Evolutionary conservation across 1,284 basidiomycete species (phyloP).

Genomic region (Anthracocystis panici-leucophaei): DNA sequence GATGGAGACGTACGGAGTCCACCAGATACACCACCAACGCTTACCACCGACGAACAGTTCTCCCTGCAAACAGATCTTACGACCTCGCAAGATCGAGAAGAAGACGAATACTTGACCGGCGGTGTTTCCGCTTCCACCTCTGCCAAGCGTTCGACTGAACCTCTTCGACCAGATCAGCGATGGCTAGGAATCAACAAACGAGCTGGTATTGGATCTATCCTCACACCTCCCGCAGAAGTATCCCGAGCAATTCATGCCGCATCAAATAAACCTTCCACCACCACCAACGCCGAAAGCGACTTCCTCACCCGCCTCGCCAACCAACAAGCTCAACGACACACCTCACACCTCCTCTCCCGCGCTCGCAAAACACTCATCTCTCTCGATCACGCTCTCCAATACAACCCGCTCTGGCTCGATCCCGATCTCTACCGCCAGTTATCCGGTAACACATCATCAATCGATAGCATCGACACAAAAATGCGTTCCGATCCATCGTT

Average conservation of each 20-base stretch:
- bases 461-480: constrained; percentile 25
- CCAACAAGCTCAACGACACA: constrained; percentile 34
- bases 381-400: constrained; percentile 35
- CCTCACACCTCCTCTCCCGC: constrained; percentile 24
- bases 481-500: constrained; percentile 26
- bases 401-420: constrained; percentile 59
- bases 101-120: constrained; percentile 42
- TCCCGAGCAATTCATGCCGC: constrained; percentile 13
- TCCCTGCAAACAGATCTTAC: not conserved
- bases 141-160: constrained; percentile 4
- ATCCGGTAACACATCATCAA: constrained; percentile 18
- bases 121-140: constrained; percentile 6
- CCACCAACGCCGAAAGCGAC: constrained; percentile 1
- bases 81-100: constrained; percentile 16
- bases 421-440: constrained; percentile 15
- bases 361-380: constrained; percentile 45
- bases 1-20: constrained; percentile 19
- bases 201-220: constrained; percentile 41
- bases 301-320: constrained; percentile 36
- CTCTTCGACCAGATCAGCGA: constrained; percentile 50
- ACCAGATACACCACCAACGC: not conserved
- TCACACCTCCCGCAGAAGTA: constrained; percentile 8
- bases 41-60: constrained; percentile 35
- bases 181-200: constrained; percentile 39
- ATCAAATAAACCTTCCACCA: not conserved